Base-by-base conservation (phyloP, 208 protist species). In the Crithidia expoeki region DNA sequence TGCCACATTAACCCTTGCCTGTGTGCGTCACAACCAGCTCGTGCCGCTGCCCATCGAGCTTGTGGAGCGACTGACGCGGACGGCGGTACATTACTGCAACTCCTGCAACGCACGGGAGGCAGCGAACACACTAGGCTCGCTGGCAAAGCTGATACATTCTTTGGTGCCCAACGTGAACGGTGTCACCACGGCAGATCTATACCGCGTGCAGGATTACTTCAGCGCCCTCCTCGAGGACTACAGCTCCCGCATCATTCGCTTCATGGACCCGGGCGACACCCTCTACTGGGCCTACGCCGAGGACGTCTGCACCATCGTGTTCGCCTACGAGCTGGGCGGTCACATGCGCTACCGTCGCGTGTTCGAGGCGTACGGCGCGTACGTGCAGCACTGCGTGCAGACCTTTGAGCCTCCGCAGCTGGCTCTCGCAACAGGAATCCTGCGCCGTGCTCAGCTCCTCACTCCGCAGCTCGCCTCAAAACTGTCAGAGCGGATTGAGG, bases 241-340 rank as follows among this genome's bases (percentile, higher is more conserved):
- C 68, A 83, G 86, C 46, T 64, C 72, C 7, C 88, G 85, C 53
- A 62, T 89, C 4, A 38, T 86, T 12, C 76, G 77, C 50, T 82
- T 95, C 49, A 50, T 95, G 46, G 72, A 89, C 53, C 25, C 57
- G n/a, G 62, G 56, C 12, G 75, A 86, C 64, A 49, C 42, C n/a
- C 46, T 91, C 17, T 83, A 85, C 79, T 88, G 84, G 79, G 67
- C 27, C 38, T 68, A 75, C 66, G 76, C 84, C 38, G 85, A 81
- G 38, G 81, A 89, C 65, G 61, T 91, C 38, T 88, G 86, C 9
- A 69, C 75, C n/a, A 85, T 88, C 56, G 85, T 74, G 17, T 95
- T 93, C 60, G 85, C 87, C 38, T 95, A 91, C 72, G 90, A 95
- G 71, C 72, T 92, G 25, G 87, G 90, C 32, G 87, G 90, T 7